Evolutionary conservation across 2,329 filamentous ascomycete genomes (phyloP), one percentile per base, ranked within the genome.

Genomic region (Trichoderma simmonsii): DNA sequence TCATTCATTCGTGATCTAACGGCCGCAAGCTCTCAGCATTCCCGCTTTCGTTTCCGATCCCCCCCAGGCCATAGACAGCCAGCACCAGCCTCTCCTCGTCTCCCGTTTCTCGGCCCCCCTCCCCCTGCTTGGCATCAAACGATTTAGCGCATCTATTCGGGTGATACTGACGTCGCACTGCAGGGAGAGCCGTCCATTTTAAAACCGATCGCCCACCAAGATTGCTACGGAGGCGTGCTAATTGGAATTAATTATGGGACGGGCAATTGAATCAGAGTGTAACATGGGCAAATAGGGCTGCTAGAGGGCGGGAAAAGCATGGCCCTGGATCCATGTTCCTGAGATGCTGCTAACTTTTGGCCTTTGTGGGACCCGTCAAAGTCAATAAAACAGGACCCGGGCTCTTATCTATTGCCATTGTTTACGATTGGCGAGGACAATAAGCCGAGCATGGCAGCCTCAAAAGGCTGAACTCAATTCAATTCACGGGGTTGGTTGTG

Each of bases 91-190:
- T n/a, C 48, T 57, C 48, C 30, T 67, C 34, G 48, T 26, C 60
- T 28, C n/a, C 15, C 63, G 24, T 56, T 26, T 43, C 32, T 26
- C 26, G 28, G 30, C 28, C 56, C 56, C 51, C 56, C 28, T 39
- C 32, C 56, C 66, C 66, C 54, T 62, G 39, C 57, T 61, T 62
- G 28, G 57, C 57, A 60, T 69, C 66, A 54, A 34, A 61, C 66
- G 36, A 69, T 69, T 69, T 69, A 69, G 66, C 66, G 66, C 66
- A 61, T 69, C 66, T 28, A 34, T 69, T 54, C 56, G 57, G 66
- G 66, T 61, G 57, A 54, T 36, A 51, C 39, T 62, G 39, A 62
- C 66, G 66, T 69, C 66, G 66, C 57, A 69, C 60, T 69, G 66
- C 66, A 69, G 57, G 57, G n/a, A 32, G 28, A 26, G 66, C 56